These are phyloP conservation scores for Flaveria bidentis DNA, from an alignment of 129 eudicot genomes.

Conservation along the genomic window DNA sequence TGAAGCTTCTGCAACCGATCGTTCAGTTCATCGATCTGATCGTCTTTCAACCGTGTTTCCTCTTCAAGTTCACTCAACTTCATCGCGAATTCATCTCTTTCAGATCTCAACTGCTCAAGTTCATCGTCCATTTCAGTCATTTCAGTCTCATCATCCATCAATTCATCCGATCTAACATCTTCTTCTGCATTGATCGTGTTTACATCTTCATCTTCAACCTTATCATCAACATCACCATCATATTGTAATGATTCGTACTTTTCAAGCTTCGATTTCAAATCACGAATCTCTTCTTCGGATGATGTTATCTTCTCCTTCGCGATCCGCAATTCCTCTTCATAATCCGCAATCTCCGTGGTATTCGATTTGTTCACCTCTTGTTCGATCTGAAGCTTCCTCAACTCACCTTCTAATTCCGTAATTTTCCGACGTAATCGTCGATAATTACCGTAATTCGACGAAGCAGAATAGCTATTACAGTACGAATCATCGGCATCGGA, in stretches of 20 bases:
- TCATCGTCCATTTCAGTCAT: conserved; percentile 51
- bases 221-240: background rate
- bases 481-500: conserved; percentile 76
- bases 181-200: conserved; percentile 25
- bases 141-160: conserved; percentile 39
- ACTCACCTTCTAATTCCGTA: conserved; percentile 56
- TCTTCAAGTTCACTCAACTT: conserved; percentile 36
- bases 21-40: conserved; percentile 45
- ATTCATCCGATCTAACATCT: conserved; percentile 32
- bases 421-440: conserved; percentile 46
- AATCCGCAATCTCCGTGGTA: conserved; percentile 30
- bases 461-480: conserved; percentile 38
- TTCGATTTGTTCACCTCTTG: conserved; percentile 38
- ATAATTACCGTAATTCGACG: conserved; percentile 45
- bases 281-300: conserved; percentile 55
- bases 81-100: conserved; percentile 33
- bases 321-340: conserved; percentile 56
- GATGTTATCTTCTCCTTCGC: conserved; percentile 52
- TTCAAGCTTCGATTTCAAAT: conserved; percentile 45
- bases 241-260: conserved; percentile 38
- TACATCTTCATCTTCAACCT: conserved; percentile 17
- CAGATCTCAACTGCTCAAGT: conserved; percentile 48
- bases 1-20: conserved; percentile 54
- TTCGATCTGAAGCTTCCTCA: conserved; percentile 44
- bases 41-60: conserved; percentile 50